Conservation (phyloP, 73 alveolate genomes). For the Paramecium bursaria region DNA sequence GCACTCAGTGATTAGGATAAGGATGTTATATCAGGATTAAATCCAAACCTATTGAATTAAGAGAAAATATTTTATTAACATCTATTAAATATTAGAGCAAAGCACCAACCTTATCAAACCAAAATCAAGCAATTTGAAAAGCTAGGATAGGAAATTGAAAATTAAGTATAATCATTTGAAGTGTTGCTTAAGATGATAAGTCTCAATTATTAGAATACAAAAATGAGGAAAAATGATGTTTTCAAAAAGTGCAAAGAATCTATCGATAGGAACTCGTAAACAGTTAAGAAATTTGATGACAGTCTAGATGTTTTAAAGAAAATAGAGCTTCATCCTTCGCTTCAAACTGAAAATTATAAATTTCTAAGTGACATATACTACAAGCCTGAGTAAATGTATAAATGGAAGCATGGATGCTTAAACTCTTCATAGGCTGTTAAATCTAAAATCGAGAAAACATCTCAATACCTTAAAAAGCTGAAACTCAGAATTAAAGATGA, state of each 20-base stretch:
- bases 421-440: conserved; percentile 4
- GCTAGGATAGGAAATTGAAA: conserved; percentile 11
- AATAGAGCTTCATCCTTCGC: conserved; percentile 17
- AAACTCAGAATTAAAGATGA: conserved; percentile 35
- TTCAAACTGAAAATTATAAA: conserved; percentile 1
- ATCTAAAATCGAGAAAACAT: conserved; percentile 23
- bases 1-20: conserved; percentile 14
- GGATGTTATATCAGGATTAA: background rate
- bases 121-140: conserved; percentile 8
- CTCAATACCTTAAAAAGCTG: background rate
- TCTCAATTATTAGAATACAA: background rate
- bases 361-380: conserved; percentile 32
- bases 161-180: conserved; percentile 46
- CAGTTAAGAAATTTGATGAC: conserved; percentile 53
- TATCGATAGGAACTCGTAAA: conserved; percentile 1
- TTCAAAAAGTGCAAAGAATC: conserved; percentile 30
- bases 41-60: conserved; percentile 13
- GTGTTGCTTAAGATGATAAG: background rate
- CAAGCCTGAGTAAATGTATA: conserved; percentile 31
- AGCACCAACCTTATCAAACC: conserved; percentile 16
- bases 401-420: conserved; percentile 23
- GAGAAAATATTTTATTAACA: conserved; percentile 38
- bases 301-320: conserved; percentile 31
- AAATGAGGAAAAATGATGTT: background rate
- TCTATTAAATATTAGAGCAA: conserved; percentile 15